Base-by-base conservation (phyloP, 2,329 filamentous ascomycete genomes). In the Exophiala alcalophila region DNA sequence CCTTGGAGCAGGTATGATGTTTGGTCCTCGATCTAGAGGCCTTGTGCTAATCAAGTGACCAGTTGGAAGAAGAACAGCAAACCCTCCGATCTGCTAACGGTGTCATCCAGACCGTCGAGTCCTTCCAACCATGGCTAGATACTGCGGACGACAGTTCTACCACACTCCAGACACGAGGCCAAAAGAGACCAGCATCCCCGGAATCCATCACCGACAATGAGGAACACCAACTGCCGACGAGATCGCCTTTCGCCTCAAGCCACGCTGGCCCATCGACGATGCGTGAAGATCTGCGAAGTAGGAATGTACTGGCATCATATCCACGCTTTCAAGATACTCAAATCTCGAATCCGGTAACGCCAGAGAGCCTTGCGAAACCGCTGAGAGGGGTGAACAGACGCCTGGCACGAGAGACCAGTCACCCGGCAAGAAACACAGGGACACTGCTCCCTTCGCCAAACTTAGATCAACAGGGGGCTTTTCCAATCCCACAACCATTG, bases 1-100 rank as follows among this genome's bases (percentile, higher is more conserved):
- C 74, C 44, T 59, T 80, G 21, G 67, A 71, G 53, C 70, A 50
- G 42, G 47, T 50, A 50, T 16, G 33, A 19, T 77, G 69, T 20
- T n/a, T 27, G 20, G 11, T 29, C 9, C 19, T 21, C 16, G 12
- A 15, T 10, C 11, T 21, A 7, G n/a, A 19, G 6, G n/a, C 27
- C 18, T 8, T 27, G 27, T 28, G 16, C 34, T 43, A 28, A 41
- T 18, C 7, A 16, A 6, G 16, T 9, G 14, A 20, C 31, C 29
- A 57, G 40, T 47, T 52, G 7, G 38, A 51, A 44, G 46, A 50
- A 31, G 52, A 57, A 28, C 47, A 51, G 14, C 40, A 35, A 34
- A 44, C 25, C 23, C 44, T 57, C 15, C 37, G 48, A 30, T 39
- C 29, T 34, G 43, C 40, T 8, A 50, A 53, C 23, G 55, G 55